Conservation (phyloP, 2,329 filamentous ascomycete species). For the Hortaea werneckii region DNA sequence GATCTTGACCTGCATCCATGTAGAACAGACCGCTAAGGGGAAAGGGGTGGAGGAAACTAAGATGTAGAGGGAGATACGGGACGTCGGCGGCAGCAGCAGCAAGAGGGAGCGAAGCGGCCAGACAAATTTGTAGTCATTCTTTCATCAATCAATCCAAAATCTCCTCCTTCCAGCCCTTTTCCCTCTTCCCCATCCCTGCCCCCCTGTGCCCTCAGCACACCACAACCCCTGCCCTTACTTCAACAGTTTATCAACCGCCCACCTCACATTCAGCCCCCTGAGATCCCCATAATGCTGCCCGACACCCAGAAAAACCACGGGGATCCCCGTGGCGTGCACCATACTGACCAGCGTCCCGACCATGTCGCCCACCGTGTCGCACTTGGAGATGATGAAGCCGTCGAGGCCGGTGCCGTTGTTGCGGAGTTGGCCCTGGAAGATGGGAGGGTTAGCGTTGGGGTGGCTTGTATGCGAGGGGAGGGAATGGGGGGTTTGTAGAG, state of each 20-base stretch:
- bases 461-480: background rate
- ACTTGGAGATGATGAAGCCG: constrained; percentile 97
- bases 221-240: constrained; percentile 29
- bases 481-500: no score
- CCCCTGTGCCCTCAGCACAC: no score
- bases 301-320: constrained; percentile 80
- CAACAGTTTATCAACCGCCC: constrained; percentile 53
- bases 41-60: no score
- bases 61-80: no score
- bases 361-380: constrained; percentile 99
- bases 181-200: no score
- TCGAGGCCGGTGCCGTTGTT: constrained; percentile 64
- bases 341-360: constrained; percentile 91
- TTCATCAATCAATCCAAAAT: no score
- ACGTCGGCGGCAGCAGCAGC: no score
- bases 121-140: no score
- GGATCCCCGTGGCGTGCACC: constrained; percentile 85
- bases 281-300: constrained; percentile 59
- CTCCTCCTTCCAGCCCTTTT: no score
- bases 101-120: no score
- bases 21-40: no score
- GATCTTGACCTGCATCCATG: no score
- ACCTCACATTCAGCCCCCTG: constrained; percentile 53
- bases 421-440: constrained; percentile 17
- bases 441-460: background rate